Base-by-base conservation (phyloP, 176 grass and related monocot genomes). In the Bolboschoenus planiculmis region DNA sequence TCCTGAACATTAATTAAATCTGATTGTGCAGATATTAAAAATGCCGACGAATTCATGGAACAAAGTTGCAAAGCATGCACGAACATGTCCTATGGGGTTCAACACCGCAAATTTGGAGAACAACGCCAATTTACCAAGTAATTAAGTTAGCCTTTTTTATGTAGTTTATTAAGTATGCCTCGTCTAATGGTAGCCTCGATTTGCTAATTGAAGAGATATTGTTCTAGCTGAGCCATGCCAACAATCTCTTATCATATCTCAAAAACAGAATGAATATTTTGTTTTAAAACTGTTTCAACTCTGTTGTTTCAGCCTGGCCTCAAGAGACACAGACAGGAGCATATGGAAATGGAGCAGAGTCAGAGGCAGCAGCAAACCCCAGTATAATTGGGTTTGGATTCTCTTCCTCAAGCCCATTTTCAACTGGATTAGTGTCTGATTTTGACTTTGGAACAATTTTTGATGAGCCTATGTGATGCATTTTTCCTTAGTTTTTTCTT, bases 31-130 rank as follows among this genome's bases (percentile, higher is more conserved):
- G 79, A 82, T 48, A 50, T 14, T 82, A 40, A 33, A 65, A 13
- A 82, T 82, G 79, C 1, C 4, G 5, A 5, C 29, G 50, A 65
- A 29, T 31, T 9, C 39, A 6, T 82, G 79, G 79, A 21, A 82
- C 0, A 65, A 82, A 47, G 57, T 82, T 65, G 27, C 44, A 15
- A 82, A 82, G 21, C 79, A 82, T 63, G 79, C 58, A 1, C 27
- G 3, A 63, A 59, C 56, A 5, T 82, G 58, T 65, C 58, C 1
- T 4, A 15, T 50, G 1, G 23, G 4, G 37, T 24, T 10, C 1
- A 14, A 31, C 37, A 31, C 0, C 4, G 29, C 13, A 4, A 53
- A 53, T 31, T 51, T 53, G 72, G 26, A 31, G 7, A 77, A 18
- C 26, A 51, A 77, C 33, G 13, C 5, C 26, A 1, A 31, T 51